Evolutionary conservation across 192 early-diverging fungal species (phyloP), one percentile per base, ranked within the genome.

Genomic region (Coemansia sp.): DNA sequence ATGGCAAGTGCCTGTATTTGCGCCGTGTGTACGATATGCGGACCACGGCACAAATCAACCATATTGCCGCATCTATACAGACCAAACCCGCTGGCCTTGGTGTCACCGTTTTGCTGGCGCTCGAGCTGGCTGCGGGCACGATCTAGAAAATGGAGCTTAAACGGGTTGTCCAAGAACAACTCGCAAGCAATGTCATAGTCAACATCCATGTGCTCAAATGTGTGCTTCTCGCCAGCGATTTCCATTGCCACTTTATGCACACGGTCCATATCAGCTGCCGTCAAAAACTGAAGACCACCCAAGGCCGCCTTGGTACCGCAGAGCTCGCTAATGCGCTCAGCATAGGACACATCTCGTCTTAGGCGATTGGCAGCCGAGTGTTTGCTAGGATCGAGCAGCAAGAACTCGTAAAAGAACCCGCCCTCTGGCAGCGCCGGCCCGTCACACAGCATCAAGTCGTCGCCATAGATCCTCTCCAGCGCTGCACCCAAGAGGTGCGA

Each of bases 361-460:
- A 65, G 42, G n/a, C 64, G 71, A 59, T 72, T 63, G 37, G 64
- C 36, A 0, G 14, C 46, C 0, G 24, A 42, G 3, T 70, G 45
- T 16, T 57, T 60, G 10, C 46, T 34, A 1, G 63, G 23, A 38
- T 75, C 74, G 10, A 87, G 62, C 59, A 94, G 76, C 40, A 92
- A 50, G 59, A 86, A 87, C 63, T 91, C 91, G 82, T 92, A 94
- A 66, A 87, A 92, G 83, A 92, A 94, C 11, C 92, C 92, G 31
- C 87, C 85, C 10, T 84, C 77, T n/a, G 84, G 79, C 42, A 90
- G 74, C 7, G 87, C 65, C 20, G 92, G 90, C 0, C 90, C 91
- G 59, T 90, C 87, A 50, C 88, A 89, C 24, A 94, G 80, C 35
- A 92, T 65, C 13, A 86, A 21, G 16, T 86, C 73, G 36, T 89